These are phyloP conservation scores for Candida parachauliodes DNA, from an alignment of 805 yeast genomes.

Conservation along the genomic window DNA sequence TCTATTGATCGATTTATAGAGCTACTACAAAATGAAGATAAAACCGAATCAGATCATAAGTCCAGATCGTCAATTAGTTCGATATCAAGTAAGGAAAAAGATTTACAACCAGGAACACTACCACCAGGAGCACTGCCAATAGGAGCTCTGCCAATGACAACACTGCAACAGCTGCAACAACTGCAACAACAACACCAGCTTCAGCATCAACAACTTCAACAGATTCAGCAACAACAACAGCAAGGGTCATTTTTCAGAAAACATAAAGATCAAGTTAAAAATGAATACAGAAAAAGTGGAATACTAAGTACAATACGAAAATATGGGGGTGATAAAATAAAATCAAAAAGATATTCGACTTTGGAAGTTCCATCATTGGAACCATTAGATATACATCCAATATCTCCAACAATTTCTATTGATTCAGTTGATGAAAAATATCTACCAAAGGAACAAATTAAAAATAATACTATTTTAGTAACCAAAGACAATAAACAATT, in stretches of 20 bases:
- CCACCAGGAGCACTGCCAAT: constrained; percentile 16
- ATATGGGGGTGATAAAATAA: constrained; percentile 22
- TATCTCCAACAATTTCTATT: constrained; percentile 4
- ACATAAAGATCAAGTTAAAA: constrained; percentile 42
- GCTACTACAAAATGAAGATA: constrained; percentile 16
- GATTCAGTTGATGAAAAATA: constrained; percentile 19
- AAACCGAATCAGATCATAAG: constrained; percentile 9
- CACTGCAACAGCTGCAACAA: too few species aligned
- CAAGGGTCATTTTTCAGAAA: constrained; percentile 55
- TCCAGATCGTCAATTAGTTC: constrained; percentile 16
- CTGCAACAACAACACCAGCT: constrained; percentile 10
- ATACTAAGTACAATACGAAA: constrained; percentile 38
- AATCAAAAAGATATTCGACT: constrained; percentile 4
- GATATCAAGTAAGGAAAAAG: constrained; percentile 3
- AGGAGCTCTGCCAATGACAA: too few species aligned
- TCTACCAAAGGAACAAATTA: constrained; percentile 17
- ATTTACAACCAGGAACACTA: constrained; percentile 16
- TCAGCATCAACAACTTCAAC: constrained; percentile 2
- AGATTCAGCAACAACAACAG: too few species aligned
- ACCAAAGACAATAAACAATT: constrained; percentile 63
- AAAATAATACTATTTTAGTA: constrained; percentile 29
- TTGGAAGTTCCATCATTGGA: neutral
- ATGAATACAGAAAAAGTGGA: constrained; percentile 19
- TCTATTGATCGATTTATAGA: constrained; percentile 47
- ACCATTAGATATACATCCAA: constrained; percentile 2